phyloP scores from a whole-genome alignment of 768 basidiomycete genomes.

The Lactarius akahatsu region DNA sequence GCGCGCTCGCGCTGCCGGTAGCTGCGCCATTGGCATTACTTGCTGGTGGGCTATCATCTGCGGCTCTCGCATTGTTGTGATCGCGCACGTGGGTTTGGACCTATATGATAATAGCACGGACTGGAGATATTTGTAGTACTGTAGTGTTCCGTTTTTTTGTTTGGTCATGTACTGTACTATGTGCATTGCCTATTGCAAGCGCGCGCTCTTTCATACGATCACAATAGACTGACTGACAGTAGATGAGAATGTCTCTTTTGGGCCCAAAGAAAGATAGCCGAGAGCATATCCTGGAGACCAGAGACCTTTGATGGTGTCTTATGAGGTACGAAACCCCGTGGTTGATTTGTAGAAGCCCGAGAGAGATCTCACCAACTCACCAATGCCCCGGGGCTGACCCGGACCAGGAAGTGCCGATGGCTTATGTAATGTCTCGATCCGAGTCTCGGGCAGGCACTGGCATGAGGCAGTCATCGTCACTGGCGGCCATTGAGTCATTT shows the following conservation, averaged over 20 bases:
- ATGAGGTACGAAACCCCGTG: neutral
- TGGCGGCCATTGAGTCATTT: too few species aligned
- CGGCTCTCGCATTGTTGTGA: conserved; percentile 11
- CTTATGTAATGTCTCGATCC: neutral
- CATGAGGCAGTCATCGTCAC: too few species aligned
- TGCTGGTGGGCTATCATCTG: neutral
- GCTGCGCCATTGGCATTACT: conserved; percentile 9
- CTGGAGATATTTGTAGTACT: neutral
- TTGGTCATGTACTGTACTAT: neutral
- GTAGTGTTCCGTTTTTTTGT: neutral
- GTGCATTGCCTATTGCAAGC: neutral
- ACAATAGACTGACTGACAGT: too few species aligned
- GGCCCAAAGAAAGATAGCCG: neutral
- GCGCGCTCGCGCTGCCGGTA: conserved; percentile 27
- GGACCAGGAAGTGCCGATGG: neutral
- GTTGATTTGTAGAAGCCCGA: neutral
- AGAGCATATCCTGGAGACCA: neutral
- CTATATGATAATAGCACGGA: neutral
- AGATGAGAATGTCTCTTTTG: neutral
- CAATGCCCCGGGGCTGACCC: too few species aligned
- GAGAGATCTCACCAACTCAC: neutral
- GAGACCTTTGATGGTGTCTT: neutral
- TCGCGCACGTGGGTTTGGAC: neutral
- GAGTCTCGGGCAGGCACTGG: neutral
- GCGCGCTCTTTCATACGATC: neutral